phyloP scores from a whole-genome alignment of 495 filamentous ascomycete species.

The Neurospora africana region DNA sequence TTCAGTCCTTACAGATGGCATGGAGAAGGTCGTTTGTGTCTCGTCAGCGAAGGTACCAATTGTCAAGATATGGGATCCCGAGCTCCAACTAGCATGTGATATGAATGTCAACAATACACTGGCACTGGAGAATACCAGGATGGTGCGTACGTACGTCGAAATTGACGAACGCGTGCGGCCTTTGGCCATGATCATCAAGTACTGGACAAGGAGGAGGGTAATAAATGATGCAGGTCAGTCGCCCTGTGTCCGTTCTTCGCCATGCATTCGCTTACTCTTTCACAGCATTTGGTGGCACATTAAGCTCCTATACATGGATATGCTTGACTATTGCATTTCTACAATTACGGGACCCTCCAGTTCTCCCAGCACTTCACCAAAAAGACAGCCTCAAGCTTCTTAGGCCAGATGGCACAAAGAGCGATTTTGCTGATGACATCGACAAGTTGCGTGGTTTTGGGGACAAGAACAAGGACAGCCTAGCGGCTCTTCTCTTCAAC shows the following conservation, averaged over 20 bases:
- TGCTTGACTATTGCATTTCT: constrained; percentile 97
- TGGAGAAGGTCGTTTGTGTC: constrained; percentile 91
- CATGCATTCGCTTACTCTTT: constrained; percentile 5
- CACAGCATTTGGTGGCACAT: constrained; percentile 77
- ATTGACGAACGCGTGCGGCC: constrained; percentile 85
- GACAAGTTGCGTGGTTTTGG: constrained; percentile 63
- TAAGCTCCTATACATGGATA: constrained; percentile 99
- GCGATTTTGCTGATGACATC: constrained; percentile 78
- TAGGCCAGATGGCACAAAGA: constrained; percentile 50
- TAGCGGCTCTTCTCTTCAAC: constrained; percentile 76
- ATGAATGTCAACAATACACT: constrained; percentile 98
- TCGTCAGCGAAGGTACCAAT: constrained; percentile 93
- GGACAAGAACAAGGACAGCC: constrained; percentile 64
- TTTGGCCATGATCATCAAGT: constrained; percentile 89
- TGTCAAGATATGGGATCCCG: constrained; percentile 97
- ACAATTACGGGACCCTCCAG: constrained; percentile 76
- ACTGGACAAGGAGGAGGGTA: constrained; percentile 89
- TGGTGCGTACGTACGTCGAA: constrained; percentile 96
- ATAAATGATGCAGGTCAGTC: constrained; percentile 88
- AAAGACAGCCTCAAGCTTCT: constrained; percentile 51
- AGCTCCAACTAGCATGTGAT: constrained; percentile 81
- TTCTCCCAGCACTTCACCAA: constrained; percentile 80
- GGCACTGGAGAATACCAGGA: constrained; percentile 90
- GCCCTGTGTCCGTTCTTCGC: background rate
- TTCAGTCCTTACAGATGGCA: constrained; percentile 59